Base-by-base conservation (phyloP, 1,284 basidiomycete genomes). In the Moesziomyces globuligerus region DNA sequence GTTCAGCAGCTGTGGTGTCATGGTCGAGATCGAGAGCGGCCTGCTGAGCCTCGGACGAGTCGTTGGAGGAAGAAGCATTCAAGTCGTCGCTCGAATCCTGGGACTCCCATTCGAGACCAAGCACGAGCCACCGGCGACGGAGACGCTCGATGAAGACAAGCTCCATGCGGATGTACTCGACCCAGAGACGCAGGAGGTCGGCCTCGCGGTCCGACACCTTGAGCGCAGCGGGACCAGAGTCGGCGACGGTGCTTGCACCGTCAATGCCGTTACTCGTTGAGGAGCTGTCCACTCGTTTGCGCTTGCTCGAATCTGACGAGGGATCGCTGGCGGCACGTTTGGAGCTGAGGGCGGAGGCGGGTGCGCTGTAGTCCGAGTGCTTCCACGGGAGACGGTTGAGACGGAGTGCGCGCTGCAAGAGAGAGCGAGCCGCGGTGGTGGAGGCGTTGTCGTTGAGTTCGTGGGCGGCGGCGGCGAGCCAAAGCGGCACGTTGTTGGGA, bases 401-500 rank as follows among this genome's bases (percentile, higher is more conserved):
- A 26, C 94, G 87, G 44, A 96, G 86, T 3, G 93, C 94, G 3
- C 94, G 89, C 69, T 95, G 91, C 34, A 97, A 86, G 23, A 95
- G 85, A 17, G 90, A 87, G 20, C 94, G 90, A 8, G 93, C 93
- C 0, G 91, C 88, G n/a, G 89, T 77, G 20, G 74, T 88, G 13
- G 91, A 89, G 0, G 91, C 90, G 39, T 88, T 87, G 54, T 89
- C 88, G 15, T 89, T 88, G 39, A 96, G 86, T 81, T 96, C 92
- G 83, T 94, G 91, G 43, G 89, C 87, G 2, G 94, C 92, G 0
- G 91, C 91, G 25, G 94, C 86, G 57, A 96, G 89, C 84, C 94
- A 97, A 36, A 97, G 86, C 3, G 88, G 85, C 2, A 92, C 87
- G 8, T 88, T 87, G 71, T 88, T 89, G 2, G 94, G 92, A 80